Percentiles rank a stretch among this genome's conserved stretches.
Conservation (phyloP, 1,284 basidiomycete species). For the Moniliophthora roreri region DNA sequence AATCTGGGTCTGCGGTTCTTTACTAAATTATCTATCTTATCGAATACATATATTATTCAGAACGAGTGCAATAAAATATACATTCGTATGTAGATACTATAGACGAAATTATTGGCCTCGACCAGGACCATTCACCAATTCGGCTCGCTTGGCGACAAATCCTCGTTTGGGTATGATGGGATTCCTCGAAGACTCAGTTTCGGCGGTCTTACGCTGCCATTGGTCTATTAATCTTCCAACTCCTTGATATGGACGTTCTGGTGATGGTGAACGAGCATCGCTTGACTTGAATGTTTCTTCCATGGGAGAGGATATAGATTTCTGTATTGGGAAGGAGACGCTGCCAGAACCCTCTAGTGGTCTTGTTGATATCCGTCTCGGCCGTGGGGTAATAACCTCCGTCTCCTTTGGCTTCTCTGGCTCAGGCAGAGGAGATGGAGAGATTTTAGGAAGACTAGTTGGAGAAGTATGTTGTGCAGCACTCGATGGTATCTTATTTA, state of each 20-base stretch:
- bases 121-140: conserved; percentile 31
- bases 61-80: not conserved
- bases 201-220: conserved; percentile 80
- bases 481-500: conserved; percentile 1
- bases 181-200: conserved; percentile 39
- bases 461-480: conserved; percentile 2
- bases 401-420: conserved; percentile 1
- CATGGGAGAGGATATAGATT: conserved; percentile 24
- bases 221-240: conserved; percentile 81
- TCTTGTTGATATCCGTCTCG: conserved; percentile 13
- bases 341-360: conserved; percentile 12
- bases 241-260: conserved; percentile 75
- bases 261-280: conserved; percentile 52
- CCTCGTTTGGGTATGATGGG: conserved; percentile 35
- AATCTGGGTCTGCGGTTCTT: not conserved
- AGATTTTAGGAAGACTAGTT: not conserved
- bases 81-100: conserved; percentile 1
- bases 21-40: not conserved
- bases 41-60: not conserved
- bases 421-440: conserved; percentile 3
- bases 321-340: conserved; percentile 21
- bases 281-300: conserved; percentile 24
- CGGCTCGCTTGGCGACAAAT: conserved; percentile 40
- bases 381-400: conserved; percentile 10
- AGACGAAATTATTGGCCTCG: conserved; percentile 14